Evolutionary conservation across 169 alveolate species (phyloP).

Genomic region (Babesia bovis): DNA sequence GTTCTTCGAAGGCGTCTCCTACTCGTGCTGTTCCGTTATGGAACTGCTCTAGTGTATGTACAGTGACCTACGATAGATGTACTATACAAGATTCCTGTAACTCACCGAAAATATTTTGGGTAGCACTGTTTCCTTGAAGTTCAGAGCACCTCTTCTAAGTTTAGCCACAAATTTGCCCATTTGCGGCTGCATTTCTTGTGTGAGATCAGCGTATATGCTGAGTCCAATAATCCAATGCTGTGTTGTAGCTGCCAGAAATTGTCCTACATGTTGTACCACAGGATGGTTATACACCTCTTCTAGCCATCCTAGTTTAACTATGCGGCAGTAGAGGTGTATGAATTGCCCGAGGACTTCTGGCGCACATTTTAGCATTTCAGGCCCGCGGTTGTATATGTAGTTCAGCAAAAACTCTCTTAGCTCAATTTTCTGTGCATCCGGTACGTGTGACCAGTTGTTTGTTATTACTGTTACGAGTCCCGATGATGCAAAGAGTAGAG

Average conservation of each 20-base stretch:
- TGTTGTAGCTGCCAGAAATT: slow-evolving; percentile 85
- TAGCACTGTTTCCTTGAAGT: slow-evolving; percentile 90
- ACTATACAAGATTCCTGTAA: background rate
- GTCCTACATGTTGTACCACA: slow-evolving; percentile 75
- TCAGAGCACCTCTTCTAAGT: slow-evolving; percentile 88
- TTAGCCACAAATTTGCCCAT: slow-evolving; percentile 84
- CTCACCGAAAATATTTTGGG: slow-evolving; percentile 86
- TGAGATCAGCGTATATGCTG: slow-evolving; percentile 86
- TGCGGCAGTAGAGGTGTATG: slow-evolving; percentile 84
- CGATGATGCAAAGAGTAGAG: slow-evolving; percentile 83
- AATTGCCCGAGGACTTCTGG: slow-evolving; percentile 87
- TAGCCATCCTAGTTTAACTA: slow-evolving; percentile 87
- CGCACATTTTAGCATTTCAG: slow-evolving; percentile 86
- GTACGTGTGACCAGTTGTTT: slow-evolving; percentile 85
- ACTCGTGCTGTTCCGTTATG: slow-evolving; percentile 76
- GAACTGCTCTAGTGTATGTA: slow-evolving; percentile 69
- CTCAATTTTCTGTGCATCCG: slow-evolving; percentile 85
- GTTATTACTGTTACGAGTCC: slow-evolving; percentile 82
- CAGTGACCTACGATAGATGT: slow-evolving; percentile 42
- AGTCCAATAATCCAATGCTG: slow-evolving; percentile 92
- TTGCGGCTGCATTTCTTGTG: slow-evolving; percentile 84
- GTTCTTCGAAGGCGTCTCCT: slow-evolving; percentile 74
- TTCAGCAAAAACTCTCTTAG: slow-evolving; percentile 84
- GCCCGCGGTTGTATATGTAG: slow-evolving; percentile 87
- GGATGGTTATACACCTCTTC: slow-evolving; percentile 82